Base-by-base conservation (phyloP, 2,329 filamentous ascomycete genomes). In the Fragosphaeria purpurea region DNA sequence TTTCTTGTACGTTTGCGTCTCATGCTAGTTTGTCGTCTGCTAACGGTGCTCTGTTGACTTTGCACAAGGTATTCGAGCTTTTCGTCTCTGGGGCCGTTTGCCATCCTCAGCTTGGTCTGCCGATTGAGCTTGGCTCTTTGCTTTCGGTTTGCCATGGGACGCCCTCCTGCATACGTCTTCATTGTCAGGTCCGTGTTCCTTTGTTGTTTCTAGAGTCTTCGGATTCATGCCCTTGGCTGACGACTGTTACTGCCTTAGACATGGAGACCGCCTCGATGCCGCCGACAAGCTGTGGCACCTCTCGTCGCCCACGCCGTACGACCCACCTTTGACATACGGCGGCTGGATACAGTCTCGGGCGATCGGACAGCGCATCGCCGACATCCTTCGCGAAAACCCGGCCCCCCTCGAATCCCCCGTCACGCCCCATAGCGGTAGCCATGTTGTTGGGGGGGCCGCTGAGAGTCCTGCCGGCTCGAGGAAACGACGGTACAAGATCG, bases 201-300 rank as follows among this genome's bases (percentile, higher is more conserved):
- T 46, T 35, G 10, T n/a, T 22, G 10, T 11, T n/a, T 34, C 32
- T 47, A 46, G 40, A 46, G 22, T 10, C 7, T 31, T 32, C 41
- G 33, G 42, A 33, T 35, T 43, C 12, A 11, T 13, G 39, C 22
- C 22, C 22, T 22, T 22, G 22, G 22, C 22, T 22, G 22, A 22
- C 33, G 46, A 13, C 39, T 42, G 37, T 53, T n/a, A 40, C 46
- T 4, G 7, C n/a, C 33, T 13, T 42, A 83, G 93, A 68, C 93
- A 98, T 67, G 93, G 93, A 62, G 87, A 90, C 60, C 85, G 93
- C 58, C 83, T 98, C 52, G 93, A 98, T 66, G 88, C 88, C 50
- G 89, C 90, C 55, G 90, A 98, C 74, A 89, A 90, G 65, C 82
- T 88, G 66, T 98, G 93, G 93, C 88, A 96, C 66, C 77, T 95